Percentiles rank a stretch among this genome's conserved stretches.
phyloP scores from a whole-genome alignment of 257 asterid species.

The Jacaranda mimosifolia region DNA sequence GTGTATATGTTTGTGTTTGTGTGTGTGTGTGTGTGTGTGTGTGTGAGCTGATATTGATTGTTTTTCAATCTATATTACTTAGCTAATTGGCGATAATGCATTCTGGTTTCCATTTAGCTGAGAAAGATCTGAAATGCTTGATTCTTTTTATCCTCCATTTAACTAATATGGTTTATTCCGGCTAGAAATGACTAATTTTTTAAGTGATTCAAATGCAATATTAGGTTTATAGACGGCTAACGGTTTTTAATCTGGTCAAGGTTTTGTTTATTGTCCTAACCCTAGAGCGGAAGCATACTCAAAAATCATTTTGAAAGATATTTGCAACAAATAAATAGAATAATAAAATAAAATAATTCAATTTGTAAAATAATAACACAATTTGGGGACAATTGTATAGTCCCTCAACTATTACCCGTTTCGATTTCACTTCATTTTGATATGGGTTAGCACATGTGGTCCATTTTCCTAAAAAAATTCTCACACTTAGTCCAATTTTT shows the following conservation, averaged over 20 bases:
- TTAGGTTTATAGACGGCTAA: background rate
- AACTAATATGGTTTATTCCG: constrained; percentile 1
- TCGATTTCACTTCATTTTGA: too few relatives aligned
- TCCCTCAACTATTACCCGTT: too few relatives aligned
- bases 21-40: too few relatives aligned
- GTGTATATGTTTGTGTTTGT: background rate
- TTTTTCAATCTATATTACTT: background rate
- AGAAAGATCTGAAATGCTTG: background rate
- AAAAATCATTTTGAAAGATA: too few relatives aligned
- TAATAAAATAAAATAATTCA: too few relatives aligned
- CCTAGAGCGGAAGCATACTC: too few relatives aligned
- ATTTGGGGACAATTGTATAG: too few relatives aligned
- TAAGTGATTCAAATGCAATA: constrained; percentile 6
- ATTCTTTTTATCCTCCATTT: background rate
- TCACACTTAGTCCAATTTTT: too few relatives aligned
- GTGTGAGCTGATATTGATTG: background rate
- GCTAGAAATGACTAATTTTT: background rate
- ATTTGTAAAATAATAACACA: background rate
- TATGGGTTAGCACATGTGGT: too few relatives aligned
- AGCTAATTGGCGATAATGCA: constrained; percentile 19
- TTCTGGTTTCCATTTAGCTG: background rate
- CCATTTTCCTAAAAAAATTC: too few relatives aligned
- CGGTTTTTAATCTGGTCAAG: constrained; percentile 3
- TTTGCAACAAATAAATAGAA: too few relatives aligned
- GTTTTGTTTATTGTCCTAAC: background rate